phyloP scores from a whole-genome alignment of 1,284 basidiomycete species.

The Ganoderma sinense region DNA sequence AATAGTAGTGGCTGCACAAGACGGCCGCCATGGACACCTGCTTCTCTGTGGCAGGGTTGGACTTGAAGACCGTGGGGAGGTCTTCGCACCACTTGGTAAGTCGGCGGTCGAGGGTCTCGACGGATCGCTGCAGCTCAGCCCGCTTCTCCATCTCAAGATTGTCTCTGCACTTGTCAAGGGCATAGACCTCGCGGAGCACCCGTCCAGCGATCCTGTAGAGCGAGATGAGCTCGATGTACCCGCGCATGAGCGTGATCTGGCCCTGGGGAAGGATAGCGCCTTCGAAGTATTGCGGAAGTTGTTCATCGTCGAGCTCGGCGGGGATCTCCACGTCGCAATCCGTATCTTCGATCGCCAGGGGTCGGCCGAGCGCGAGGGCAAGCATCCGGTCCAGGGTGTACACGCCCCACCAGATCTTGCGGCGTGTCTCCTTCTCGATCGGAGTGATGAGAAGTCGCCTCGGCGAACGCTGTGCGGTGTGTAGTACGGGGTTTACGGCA shows the following conservation, averaged over 20 bases:
- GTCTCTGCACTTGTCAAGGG: conserved; percentile 77
- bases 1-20: conserved; percentile 90
- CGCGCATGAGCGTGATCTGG: conserved; percentile 78
- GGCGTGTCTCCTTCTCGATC: conserved; percentile 86
- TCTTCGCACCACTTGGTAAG: conserved; percentile 85
- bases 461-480: conserved; percentile 72
- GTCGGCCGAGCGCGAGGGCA: conserved; percentile 84
- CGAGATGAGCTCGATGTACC: conserved; percentile 76
- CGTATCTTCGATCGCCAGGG: conserved; percentile 79
- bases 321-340: conserved; percentile 87
- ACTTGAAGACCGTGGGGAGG: conserved; percentile 76
- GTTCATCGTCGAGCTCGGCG: conserved; percentile 81
- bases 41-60: conserved; percentile 71
- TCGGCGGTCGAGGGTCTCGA: conserved; percentile 79
- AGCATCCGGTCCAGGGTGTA: conserved; percentile 91
- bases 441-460: conserved; percentile 72
- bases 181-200: conserved; percentile 84
- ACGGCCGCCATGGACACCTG: conserved; percentile 90
- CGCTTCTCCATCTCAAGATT: conserved; percentile 77
- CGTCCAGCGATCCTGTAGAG: conserved; percentile 86
- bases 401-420: conserved; percentile 92
- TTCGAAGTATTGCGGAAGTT: conserved; percentile 74
- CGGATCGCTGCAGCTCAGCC: conserved; percentile 73
- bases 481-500: conserved; percentile 19
- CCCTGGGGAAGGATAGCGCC: conserved; percentile 62